These are phyloP conservation scores for Pascua guehoae DNA, from an alignment of 1,284 basidiomycete genomes.

Conservation along the genomic window DNA sequence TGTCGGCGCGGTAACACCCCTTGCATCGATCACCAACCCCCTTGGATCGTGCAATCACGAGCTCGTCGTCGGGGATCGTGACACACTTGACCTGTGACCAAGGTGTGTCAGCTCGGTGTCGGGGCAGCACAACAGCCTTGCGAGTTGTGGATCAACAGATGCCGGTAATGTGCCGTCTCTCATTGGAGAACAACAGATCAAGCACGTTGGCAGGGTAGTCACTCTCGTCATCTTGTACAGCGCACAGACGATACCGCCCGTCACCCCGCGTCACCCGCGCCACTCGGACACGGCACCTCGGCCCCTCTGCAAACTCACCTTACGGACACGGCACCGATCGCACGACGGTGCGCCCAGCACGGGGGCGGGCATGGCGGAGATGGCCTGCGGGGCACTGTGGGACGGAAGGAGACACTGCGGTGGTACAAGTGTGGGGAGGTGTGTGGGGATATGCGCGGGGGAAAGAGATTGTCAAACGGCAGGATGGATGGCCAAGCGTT, in stretches of 20 bases:
- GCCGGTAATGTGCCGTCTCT: background rate
- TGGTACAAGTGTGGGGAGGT: no score
- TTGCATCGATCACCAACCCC: background rate
- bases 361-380: background rate
- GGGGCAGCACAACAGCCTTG: no score
- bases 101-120: background rate
- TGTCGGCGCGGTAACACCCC: slow-evolving; percentile 1
- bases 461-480: no score
- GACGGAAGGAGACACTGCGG: background rate
- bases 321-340: slow-evolving; percentile 8
- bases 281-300: background rate
- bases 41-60: background rate
- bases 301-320: slow-evolving; percentile 7
- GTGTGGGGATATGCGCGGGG: no score
- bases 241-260: background rate
- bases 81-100: slow-evolving; percentile 7
- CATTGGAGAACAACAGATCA: background rate
- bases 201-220: background rate
- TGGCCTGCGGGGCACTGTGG: no score
- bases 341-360: slow-evolving; percentile 1
- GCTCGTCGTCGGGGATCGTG: slow-evolving; percentile 1
- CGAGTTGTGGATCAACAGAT: no score
- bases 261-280: background rate
- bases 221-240: background rate
- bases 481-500: no score